Base-by-base conservation (phyloP, 2,329 filamentous ascomycete genomes). In the Aspergillus neotritici region DNA sequence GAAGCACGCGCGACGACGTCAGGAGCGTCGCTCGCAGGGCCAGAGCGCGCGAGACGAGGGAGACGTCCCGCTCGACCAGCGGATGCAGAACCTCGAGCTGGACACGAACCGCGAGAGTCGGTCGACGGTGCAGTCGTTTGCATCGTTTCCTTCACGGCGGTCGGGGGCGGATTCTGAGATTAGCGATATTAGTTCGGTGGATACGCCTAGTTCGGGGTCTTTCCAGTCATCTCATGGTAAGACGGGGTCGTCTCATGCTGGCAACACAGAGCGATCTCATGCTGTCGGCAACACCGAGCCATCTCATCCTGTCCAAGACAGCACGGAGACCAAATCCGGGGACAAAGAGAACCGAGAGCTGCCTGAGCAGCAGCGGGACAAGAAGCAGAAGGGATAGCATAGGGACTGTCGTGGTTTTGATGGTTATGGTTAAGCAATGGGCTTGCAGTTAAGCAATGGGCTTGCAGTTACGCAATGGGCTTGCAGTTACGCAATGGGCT, bases 1-100 rank as follows among this genome's bases (percentile, higher is more conserved):
- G 29, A 56, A 52, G 25, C 50, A 55, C 15, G 56, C 47, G 30
- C 55, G 53, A 9, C 48, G 46, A 9, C 55, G 58, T 13, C 54
- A 60, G 41, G 50, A 48, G 17, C 46, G 42, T 13, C 52, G 48
- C 11, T 42, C 31, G 10, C 42, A 46, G 13, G n/a, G n/a, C n/a
- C 47, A 45, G 41, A 43, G 38, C 7, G 38, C 50, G 8, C 29
- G 35, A 12, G 40, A 41, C 34, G 37, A 31, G 9, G 12, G 50
- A 6, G 41, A 53, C n/a, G 11, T 44, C 16, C 45, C 44, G 6
- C 36, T 61, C 6, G 51, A 60, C 38, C 53, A 49, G 21, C 48
- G 43, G 4, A 34, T 56, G 50, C 48, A 52, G 34, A 53, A 51
- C 28, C 38, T 62, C 9, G 48, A 46, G 37, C 43, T 48, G n/a